Percentiles rank a stretch among this genome's conserved stretches.
These are phyloP conservation scores for Lecanicillium sp. DNA, from an alignment of 2,329 filamentous ascomycete genomes.

Conservation along the genomic window DNA sequence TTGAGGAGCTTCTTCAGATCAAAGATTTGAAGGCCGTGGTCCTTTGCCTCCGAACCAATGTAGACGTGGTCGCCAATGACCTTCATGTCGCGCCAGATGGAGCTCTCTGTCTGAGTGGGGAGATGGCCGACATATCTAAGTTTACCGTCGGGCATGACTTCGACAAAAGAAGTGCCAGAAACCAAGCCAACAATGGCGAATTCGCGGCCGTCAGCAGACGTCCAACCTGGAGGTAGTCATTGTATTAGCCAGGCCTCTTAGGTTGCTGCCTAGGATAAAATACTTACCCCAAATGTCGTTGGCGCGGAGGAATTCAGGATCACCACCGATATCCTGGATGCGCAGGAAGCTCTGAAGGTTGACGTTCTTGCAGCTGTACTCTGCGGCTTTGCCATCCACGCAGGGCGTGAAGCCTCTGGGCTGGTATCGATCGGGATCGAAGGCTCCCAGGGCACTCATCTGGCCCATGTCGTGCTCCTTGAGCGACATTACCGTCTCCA, in stretches of 20 bases:
- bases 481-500: neutral
- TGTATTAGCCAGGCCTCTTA: no score
- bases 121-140: constrained; percentile 39
- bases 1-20: constrained; percentile 48
- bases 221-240: constrained; percentile 27
- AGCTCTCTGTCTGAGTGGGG: constrained; percentile 29
- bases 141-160: constrained; percentile 34
- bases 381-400: constrained; percentile 22
- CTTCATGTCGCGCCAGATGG: constrained; percentile 33
- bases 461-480: no score
- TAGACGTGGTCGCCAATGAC: constrained; percentile 28
- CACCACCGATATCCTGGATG: constrained; percentile 28
- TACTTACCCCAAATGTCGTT: constrained; percentile 24
- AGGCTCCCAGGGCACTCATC: no score
- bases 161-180: constrained; percentile 43
- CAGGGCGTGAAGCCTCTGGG: constrained; percentile 12
- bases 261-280: neutral
- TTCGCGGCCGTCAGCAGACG: constrained; percentile 37
- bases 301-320: constrained; percentile 23
- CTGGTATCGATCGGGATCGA: constrained; percentile 10
- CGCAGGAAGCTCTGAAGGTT: constrained; percentile 27
- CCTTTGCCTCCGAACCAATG: constrained; percentile 34
- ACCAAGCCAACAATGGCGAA: constrained; percentile 40
- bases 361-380: constrained; percentile 25
- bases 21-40: constrained; percentile 57